A percentile compares a stretch with the other conserved stretches of the same genome.
Conservation (phyloP, 768 basidiomycete species). For the Tephrocybe sp. region DNA sequence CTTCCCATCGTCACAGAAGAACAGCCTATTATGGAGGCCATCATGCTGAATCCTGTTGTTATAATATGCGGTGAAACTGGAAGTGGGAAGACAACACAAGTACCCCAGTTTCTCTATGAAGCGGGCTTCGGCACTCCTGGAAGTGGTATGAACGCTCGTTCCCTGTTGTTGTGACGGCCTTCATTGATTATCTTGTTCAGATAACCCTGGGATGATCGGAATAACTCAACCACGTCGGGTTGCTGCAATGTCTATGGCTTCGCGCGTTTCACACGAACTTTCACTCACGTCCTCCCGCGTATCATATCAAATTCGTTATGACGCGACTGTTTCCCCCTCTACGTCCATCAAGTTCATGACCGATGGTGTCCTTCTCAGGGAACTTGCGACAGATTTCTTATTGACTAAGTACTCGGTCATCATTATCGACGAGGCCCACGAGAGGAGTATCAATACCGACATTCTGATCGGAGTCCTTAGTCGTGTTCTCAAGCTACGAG, state of each 20-base stretch:
- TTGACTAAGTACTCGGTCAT: slow-evolving; percentile 92
- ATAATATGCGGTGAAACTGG: slow-evolving; percentile 93
- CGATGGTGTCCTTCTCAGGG: slow-evolving; percentile 93
- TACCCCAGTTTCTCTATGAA: slow-evolving; percentile 98
- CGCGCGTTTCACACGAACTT: slow-evolving; percentile 92
- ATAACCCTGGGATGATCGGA: slow-evolving; percentile 97
- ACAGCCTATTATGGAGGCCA: slow-evolving; percentile 90
- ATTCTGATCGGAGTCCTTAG: slow-evolving; percentile 97
- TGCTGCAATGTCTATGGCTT: slow-evolving; percentile 94
- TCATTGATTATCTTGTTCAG: slow-evolving; percentile 36
- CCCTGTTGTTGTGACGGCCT: not conserved
- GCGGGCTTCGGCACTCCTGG: slow-evolving; percentile 86
- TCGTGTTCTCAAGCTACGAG: slow-evolving; percentile 85
- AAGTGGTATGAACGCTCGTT: slow-evolving; percentile 53
- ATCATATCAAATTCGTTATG: slow-evolving; percentile 97
- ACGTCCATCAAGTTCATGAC: slow-evolving; percentile 99
- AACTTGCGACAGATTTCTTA: slow-evolving; percentile 91
- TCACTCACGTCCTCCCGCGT: slow-evolving; percentile 78
- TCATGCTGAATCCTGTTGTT: slow-evolving; percentile 83
- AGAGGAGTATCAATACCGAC: slow-evolving; percentile 97
- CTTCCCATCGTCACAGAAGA: slow-evolving; percentile 93
- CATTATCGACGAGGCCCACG: slow-evolving; percentile 97
- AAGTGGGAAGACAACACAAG: slow-evolving; percentile 97
- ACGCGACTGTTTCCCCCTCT: slow-evolving; percentile 84
- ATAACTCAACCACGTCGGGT: slow-evolving; percentile 97